Base-by-base conservation (phyloP, 768 basidiomycete genomes). In the Dentipellis fragilis region DNA sequence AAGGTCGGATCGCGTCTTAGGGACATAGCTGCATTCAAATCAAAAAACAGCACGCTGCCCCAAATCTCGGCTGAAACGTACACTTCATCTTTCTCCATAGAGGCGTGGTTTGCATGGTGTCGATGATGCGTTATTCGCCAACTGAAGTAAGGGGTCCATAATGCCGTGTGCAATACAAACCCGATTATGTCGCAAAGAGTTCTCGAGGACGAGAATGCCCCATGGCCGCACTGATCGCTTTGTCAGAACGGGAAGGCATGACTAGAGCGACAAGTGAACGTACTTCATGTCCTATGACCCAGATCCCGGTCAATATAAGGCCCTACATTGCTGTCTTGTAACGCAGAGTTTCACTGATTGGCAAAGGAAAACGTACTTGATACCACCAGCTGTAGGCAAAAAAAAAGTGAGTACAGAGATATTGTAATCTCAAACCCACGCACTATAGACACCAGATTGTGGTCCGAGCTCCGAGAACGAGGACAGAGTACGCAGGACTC, bases 21-120 rank as follows among this genome's bases (percentile, higher is more conserved):
- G 82, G 11, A 85, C 77, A 58, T 84, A 84, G 0, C n/a, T n/a
- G n/a, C n/a, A n/a, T n/a, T n/a, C n/a, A n/a, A n/a, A n/a, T n/a
- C n/a, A n/a, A n/a, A n/a, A n/a, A n/a, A n/a, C n/a, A n/a, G n/a
- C n/a, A n/a, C n/a, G n/a, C n/a, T n/a, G n/a, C n/a, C n/a, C n/a
- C n/a, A n/a, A n/a, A n/a, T n/a, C n/a, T n/a, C n/a, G n/a, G n/a
- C n/a, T n/a, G n/a, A n/a, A n/a, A n/a, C n/a, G n/a, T n/a, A n/a
- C n/a, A 87, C 88, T 66, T 89, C 85, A 63, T 92, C 88, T 16
- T 82, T 72, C 64, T 85, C 85, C 69, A 88, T 85, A 0, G 85
- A 86, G 42, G 80, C 80, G 55, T 86, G 85, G 60, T 84, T 83
- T 64, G 80, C 80, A 66, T 83, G 85, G 68, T 90, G 87, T 14